A percentile compares a stretch with the other conserved stretches of the same genome.
Evolutionary conservation across 352 stramenopile genomes (phyloP).

Genomic region (Globisporangium cylindrosporum): DNA sequence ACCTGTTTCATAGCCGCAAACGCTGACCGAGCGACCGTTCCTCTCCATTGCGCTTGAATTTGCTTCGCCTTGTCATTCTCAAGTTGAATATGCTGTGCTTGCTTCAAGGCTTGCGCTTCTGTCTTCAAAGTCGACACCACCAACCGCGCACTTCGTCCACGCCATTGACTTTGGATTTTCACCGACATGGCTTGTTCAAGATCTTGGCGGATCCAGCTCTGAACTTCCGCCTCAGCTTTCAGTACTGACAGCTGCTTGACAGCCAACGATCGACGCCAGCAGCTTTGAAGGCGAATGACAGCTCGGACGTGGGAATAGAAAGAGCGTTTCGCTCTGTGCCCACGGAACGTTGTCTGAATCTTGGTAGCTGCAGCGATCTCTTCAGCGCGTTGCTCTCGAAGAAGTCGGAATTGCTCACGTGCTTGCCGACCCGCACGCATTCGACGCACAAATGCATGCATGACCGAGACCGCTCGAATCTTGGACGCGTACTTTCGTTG

Average conservation of each 20-base stretch:
- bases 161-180: slow-evolving; percentile 38
- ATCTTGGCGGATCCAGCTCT: slow-evolving; percentile 18
- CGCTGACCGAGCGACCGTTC: slow-evolving; percentile 13
- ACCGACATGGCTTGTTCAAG: slow-evolving; percentile 24
- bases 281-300: slow-evolving; percentile 31
- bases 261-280: slow-evolving; percentile 27
- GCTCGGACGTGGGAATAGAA: slow-evolving; percentile 19
- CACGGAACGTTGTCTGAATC: slow-evolving; percentile 28
- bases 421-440: slow-evolving; percentile 19
- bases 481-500: slow-evolving; percentile 24
- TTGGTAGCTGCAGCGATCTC: slow-evolving; percentile 21
- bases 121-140: slow-evolving; percentile 15
- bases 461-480: slow-evolving; percentile 24
- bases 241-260: slow-evolving; percentile 13
- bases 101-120: slow-evolving; percentile 2
- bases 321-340: slow-evolving; percentile 10
- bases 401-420: background rate
- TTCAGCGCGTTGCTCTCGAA: background rate
- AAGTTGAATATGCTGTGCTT: slow-evolving; percentile 1
- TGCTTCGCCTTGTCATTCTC: slow-evolving; percentile 17
- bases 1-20: slow-evolving; percentile 9
- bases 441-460: slow-evolving; percentile 30
- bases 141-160: slow-evolving; percentile 18
- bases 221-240: slow-evolving; percentile 16
- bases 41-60: slow-evolving; percentile 32